Evolutionary conservation across 2,329 filamentous ascomycete species (phyloP), one percentile per base, ranked within the genome.

Genomic region (Exophiala sp.): DNA sequence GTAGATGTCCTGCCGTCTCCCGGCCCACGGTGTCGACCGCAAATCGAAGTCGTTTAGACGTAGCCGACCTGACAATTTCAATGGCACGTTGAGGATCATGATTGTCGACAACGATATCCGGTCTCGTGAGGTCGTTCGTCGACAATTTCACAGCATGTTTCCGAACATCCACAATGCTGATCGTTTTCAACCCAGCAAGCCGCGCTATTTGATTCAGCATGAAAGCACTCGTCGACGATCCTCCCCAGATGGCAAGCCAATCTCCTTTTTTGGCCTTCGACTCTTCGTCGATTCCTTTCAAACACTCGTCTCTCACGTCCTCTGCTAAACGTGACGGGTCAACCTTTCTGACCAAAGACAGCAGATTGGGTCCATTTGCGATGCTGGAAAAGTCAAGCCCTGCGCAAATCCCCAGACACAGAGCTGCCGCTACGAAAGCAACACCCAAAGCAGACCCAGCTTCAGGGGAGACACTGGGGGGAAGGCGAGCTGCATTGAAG

Each of bases 201-300:
- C 81, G 80, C 0, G 85, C 84, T 1, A 89, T 73, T 60, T 89
- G 85, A 2, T 83, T 73, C 0, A 78, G 73, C 5, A 86, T 71
- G 55, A 81, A 77, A 0, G 83, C 85, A 1, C 82, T 86, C 0
- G 82, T 86, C 0, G 83, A 85, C 1, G 83, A 87, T 73, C 80
- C 85, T 49, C 85, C 85, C 85, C 85, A 89, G 40, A 89, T 79
- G 1, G 79, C 80, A 32, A 89, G 67, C 78, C 83, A 88, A 52
- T 89, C 85, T 0, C 82, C 83, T 0, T 66, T 58, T 35, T 70
- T 70, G 1, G 81, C 76, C 7, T 81, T 70, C 55, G 86, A 81
- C 0, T 64, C 60, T 1, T 68, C 61, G 0, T 63, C 56, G 4
- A 84, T 78, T 0, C 75, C 73, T 0, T 73, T 63, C n/a, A 85